phyloP scores from a whole-genome alignment of 2,329 filamentous ascomycete species.

The Thelonectria olida region DNA sequence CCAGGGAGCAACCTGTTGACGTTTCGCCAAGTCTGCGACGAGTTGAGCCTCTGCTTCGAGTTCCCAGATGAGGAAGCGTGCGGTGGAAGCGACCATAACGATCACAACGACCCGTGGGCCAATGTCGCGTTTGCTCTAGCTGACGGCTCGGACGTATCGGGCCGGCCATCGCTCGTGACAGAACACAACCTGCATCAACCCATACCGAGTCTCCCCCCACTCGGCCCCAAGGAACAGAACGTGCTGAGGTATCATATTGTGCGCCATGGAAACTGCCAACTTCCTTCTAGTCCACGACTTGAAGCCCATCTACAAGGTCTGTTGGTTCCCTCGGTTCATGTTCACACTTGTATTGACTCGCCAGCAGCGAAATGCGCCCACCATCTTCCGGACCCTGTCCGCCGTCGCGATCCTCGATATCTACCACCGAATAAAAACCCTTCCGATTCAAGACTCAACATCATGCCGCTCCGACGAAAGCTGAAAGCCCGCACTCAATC shows the following conservation, averaged over 20 bases:
- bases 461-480: too few relatives aligned
- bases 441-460: not conserved
- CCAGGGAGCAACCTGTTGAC: not conserved
- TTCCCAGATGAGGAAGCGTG: not conserved
- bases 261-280: not conserved
- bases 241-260: not conserved
- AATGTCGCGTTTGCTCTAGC: not conserved
- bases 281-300: not conserved
- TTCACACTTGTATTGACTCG: too few relatives aligned
- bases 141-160: not conserved
- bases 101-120: not conserved
- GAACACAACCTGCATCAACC: not conserved
- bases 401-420: constrained; percentile 18
- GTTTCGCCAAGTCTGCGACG: constrained; percentile 10
- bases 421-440: not conserved
- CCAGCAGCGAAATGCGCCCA: constrained; percentile 10
- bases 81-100: too few relatives aligned
- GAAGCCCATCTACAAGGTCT: not conserved
- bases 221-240: not conserved
- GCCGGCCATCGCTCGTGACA: not conserved
- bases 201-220: not conserved
- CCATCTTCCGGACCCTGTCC: constrained; percentile 8
- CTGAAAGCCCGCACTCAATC: too few relatives aligned
- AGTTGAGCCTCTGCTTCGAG: constrained; percentile 13
- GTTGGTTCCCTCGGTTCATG: not conserved